A percentile compares a stretch with the other conserved stretches of the same genome.
Evolutionary conservation across 768 basidiomycete genomes (phyloP).

Genomic region (Mycena crocata): DNA sequence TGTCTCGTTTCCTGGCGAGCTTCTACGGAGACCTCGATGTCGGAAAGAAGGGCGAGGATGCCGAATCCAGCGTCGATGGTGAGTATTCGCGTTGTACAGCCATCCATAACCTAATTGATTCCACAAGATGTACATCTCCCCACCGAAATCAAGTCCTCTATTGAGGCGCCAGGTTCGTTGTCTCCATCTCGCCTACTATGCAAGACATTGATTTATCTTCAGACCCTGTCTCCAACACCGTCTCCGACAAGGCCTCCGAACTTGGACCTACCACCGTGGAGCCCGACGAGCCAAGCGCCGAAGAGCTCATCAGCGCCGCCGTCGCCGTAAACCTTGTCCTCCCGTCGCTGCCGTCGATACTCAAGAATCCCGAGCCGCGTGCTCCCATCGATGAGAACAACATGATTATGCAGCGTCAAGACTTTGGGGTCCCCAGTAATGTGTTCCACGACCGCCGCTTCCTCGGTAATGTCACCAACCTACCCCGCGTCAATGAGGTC

Average conservation of each 20-base stretch:
- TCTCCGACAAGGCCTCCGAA: not conserved
- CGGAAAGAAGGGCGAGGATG: not conserved
- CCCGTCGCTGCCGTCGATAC: constrained; percentile 14
- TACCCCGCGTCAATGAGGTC: not conserved
- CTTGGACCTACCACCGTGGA: not conserved
- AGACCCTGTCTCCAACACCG: not conserved
- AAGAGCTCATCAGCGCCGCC: constrained; percentile 1
- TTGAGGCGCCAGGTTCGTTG: not conserved
- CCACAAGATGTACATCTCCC: not conserved
- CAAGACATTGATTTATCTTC: no score
- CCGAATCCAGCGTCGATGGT: not conserved
- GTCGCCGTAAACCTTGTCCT: not conserved
- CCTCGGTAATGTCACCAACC: not conserved
- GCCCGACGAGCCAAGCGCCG: not conserved
- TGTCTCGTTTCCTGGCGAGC: not conserved
- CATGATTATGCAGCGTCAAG: not conserved
- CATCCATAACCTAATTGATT: not conserved
- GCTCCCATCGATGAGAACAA: not conserved
- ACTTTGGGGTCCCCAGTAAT: not conserved
- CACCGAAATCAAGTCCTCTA: not conserved
- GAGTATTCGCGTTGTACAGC: not conserved
- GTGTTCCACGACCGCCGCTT: constrained; percentile 9
- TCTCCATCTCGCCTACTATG: not conserved
- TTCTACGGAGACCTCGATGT: not conserved
- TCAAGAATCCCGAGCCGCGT: not conserved